Conservation (phyloP, 257 asterid genomes). For the Plantago elongata region DNA sequence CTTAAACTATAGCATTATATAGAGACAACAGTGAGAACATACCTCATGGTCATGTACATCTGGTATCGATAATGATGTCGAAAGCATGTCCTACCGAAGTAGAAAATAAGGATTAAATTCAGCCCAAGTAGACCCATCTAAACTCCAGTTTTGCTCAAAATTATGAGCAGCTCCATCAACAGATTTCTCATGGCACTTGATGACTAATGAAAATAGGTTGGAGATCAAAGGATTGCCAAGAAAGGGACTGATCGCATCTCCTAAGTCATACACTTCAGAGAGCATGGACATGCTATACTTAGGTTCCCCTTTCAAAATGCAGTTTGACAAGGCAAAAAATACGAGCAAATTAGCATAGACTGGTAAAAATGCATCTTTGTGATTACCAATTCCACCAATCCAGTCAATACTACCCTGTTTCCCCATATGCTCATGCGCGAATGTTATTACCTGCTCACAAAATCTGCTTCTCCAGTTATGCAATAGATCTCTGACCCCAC, state of each 20-base stretch:
- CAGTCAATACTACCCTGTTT: conserved; percentile 44
- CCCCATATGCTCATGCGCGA: conserved; percentile 34
- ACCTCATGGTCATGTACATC: neutral
- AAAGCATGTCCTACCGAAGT: conserved; percentile 34
- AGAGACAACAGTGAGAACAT: neutral
- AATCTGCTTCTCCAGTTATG: conserved; percentile 62
- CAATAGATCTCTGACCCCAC: conserved; percentile 34
- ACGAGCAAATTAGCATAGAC: conserved; percentile 69
- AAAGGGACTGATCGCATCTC: conserved; percentile 51
- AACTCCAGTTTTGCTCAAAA: conserved; percentile 28
- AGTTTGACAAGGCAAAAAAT: conserved; percentile 57
- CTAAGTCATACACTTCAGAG: conserved; percentile 47
- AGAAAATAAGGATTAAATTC: conserved; percentile 74
- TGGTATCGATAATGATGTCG: conserved; percentile 16
- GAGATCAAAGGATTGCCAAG: conserved; percentile 62
- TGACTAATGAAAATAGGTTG: conserved; percentile 44
- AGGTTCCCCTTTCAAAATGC: conserved; percentile 35
- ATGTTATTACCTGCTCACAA: conserved; percentile 42
- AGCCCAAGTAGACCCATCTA: conserved; percentile 43
- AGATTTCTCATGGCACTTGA: conserved; percentile 51
- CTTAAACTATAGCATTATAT: too few relatives aligned
- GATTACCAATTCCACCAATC: conserved; percentile 93
- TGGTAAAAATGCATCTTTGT: conserved; percentile 81
- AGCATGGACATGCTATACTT: conserved; percentile 35
- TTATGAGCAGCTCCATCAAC: conserved; percentile 25